Evolutionary conservation across 2,329 filamentous ascomycete genomes (phyloP).

Genomic region (Didymella arachidicola): DNA sequence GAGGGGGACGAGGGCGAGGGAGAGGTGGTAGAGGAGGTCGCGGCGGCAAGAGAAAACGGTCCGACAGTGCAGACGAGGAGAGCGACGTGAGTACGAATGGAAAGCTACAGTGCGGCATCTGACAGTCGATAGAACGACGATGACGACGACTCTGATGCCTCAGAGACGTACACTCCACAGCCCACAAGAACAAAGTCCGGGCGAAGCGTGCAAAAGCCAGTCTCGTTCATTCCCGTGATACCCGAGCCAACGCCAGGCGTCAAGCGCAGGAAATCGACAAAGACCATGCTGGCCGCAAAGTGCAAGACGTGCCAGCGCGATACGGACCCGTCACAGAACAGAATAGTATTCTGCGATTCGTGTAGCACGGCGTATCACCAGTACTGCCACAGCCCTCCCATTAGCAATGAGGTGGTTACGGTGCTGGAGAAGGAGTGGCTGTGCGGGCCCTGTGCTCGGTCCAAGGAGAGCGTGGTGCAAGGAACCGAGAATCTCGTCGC

Average conservation of each 20-base stretch:
- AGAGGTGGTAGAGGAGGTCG: constrained; percentile 38
- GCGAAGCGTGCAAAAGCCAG: constrained; percentile 72
- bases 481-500: constrained; percentile 51
- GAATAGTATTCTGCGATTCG: constrained; percentile 85
- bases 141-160: constrained; percentile 50
- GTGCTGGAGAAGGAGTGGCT: constrained; percentile 75
- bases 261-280: constrained; percentile 67
- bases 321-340: constrained; percentile 74
- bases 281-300: constrained; percentile 60
- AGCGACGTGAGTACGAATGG: constrained; percentile 42
- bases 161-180: constrained; percentile 60
- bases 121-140: constrained; percentile 38
- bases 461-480: constrained; percentile 41
- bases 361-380: constrained; percentile 84
- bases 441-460: constrained; percentile 66
- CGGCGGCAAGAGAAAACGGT: constrained; percentile 51
- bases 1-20: constrained; percentile 45
- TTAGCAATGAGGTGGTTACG: constrained; percentile 72
- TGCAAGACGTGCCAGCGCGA: constrained; percentile 78
- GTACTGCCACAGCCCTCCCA: constrained; percentile 78
- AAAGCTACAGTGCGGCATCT: constrained; percentile 15
- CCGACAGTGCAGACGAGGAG: constrained; percentile 46
- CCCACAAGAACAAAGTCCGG: constrained; percentile 78
- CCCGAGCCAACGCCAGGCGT: constrained; percentile 56
- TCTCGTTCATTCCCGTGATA: constrained; percentile 66